phyloP scores from a whole-genome alignment of 192 early-diverging fungal species.

The Piromyces sp. region DNA sequence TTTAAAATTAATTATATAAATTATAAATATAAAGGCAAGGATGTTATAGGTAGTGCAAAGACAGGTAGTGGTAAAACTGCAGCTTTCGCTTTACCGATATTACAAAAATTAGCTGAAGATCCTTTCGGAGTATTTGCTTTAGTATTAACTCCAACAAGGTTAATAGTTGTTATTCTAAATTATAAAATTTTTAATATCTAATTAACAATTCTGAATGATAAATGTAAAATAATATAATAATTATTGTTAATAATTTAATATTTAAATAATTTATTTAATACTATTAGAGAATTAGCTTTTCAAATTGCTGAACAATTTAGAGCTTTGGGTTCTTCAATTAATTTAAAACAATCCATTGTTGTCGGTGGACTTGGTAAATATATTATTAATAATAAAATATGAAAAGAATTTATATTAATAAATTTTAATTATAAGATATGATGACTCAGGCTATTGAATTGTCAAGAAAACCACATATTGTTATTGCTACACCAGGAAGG shows the following conservation, averaged over 20 bases:
- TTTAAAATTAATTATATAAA: too few species aligned
- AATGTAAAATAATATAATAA: background rate
- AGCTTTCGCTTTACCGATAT: constrained; percentile 91
- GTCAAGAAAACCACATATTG: constrained; percentile 64
- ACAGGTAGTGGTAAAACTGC: constrained; percentile 97
- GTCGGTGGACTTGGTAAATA: constrained; percentile 70
- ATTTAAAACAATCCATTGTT: constrained; percentile 62
- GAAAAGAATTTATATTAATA: background rate
- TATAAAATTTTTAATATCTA: too few species aligned
- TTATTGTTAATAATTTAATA: too few species aligned
- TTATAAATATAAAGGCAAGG: too few species aligned
- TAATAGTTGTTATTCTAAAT: too few species aligned
- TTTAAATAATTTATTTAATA: too few species aligned
- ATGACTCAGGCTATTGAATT: constrained; percentile 82
- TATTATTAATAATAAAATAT: background rate
- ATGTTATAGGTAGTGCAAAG: constrained; percentile 85
- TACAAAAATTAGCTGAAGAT: constrained; percentile 87
- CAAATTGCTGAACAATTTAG: constrained; percentile 98
- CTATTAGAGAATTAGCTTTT: constrained; percentile 88
- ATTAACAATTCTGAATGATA: too few species aligned
- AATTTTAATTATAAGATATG: constrained; percentile 45
- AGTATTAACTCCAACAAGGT: constrained; percentile 88
- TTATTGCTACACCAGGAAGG: constrained; percentile 89
- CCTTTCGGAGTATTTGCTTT: constrained; percentile 91
- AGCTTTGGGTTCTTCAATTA: constrained; percentile 74